Base-by-base conservation (phyloP, 129 eudicot genomes). In the Chrysanthemum makinoi region DNA sequence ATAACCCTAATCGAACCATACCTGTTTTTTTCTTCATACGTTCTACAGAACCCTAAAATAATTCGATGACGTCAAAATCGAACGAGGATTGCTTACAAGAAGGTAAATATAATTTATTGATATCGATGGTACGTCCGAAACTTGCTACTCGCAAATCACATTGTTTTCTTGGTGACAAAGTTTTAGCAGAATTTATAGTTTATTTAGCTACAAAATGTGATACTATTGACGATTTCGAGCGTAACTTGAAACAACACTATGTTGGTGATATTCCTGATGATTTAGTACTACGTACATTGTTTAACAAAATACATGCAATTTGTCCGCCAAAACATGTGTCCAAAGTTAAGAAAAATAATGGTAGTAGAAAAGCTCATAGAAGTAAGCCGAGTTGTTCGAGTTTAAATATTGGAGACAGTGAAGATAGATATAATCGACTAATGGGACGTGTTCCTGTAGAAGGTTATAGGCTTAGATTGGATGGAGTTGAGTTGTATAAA, bases 251-350 rank as follows among this genome's bases (percentile, higher is more conserved):
- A 43, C 76, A 87, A 59, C 70, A 83, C 44, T 26, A 26, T 26
- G 96, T 89, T 0, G 95, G 89, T 2, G 95, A 89, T 39, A 70
- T 93, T 85, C 98, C 96, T 3, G 98, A 93, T 89, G 87, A 93
- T 74, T 89, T 93, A 53, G 95, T 85, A 11, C 81, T 85, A 11
- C 81, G 83, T 0, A 87, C 98, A 10, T 56, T 94, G 75, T 82
- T 89, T 12, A 94, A 75, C 1, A 87, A 87, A 5, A 87, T 89
- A 28, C 96, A 89, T 30, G 98, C 92, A 5, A 94, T 89, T 80
- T 77, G 87, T 77, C 95, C 95, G 10, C 95, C 98, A 0, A 81
- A 74, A 28, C 30, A 3, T 28, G 0, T 0, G 30, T 28, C 30
- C 30, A 28, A 28, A 28, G 0, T 3, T 28, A 63, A 53, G 28